Base-by-base conservation (phyloP, 352 stramenopile genomes). In the Phytophthora cryptogea region DNA sequence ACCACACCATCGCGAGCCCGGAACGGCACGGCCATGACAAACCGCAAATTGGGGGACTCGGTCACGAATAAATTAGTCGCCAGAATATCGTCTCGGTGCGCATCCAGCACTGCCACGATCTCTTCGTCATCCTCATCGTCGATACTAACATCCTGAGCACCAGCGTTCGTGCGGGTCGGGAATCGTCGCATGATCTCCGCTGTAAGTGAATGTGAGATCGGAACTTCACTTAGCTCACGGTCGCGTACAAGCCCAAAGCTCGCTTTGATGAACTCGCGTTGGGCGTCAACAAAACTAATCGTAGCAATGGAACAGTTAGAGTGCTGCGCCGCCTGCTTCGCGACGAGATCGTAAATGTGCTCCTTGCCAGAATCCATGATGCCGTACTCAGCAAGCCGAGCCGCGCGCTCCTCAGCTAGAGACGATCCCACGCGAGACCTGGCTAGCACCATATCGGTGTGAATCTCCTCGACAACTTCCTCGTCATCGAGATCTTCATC, bases 281-380 rank as follows among this genome's bases (percentile, higher is more conserved):
- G 63, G 2, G 71, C 70, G 46, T 90, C 80, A 14, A 90, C 76
- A 27, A 90, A 90, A 47, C 80, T 82, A 23, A 90, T 80, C 14
- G 78, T 77, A 3, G 76, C 63, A n/a, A 90, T 54, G 5, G 65
- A 71, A 51, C 80, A 88, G 50, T 63, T 66, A 20, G 80, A 36
- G 42, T 74, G 63, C 48, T 87, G 76, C 1, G 80, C 80, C 6
- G 76, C 78, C 36, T 87, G 76, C 27, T 78, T 79, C 10, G 76
- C 78, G 23, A 90, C 83, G 3, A 79, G 65, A 16, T 85, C 76
- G 45, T 80, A 85, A 35, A 76, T 76, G 48, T 73, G 53, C 32
- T 85, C 76, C 40, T 75, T 76, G 14, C 49, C 62, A 17, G 76
- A 85, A 42, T 88, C 78, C 59, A 90, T 66, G 44, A 90, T 75